Evolutionary conservation across 1,284 basidiomycete genomes (phyloP).

Genomic region (Cerrena zonata): DNA sequence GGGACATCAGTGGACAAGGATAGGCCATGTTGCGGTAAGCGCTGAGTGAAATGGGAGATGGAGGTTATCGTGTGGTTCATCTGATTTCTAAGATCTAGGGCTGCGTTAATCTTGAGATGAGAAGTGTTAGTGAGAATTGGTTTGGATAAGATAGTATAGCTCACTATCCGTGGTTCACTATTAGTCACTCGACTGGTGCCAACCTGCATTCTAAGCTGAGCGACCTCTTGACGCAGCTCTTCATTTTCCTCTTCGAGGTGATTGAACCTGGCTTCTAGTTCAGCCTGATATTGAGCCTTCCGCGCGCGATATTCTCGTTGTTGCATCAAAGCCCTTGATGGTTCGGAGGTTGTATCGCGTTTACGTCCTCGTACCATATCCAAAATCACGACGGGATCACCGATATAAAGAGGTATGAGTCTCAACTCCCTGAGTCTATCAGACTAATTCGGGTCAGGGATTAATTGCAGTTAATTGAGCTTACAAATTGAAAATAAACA

Average conservation of each 20-base stretch:
- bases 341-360: conserved; percentile 53
- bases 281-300: conserved; percentile 49
- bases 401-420: too few species aligned
- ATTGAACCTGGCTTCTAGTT: conserved; percentile 49
- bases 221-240: conserved; percentile 43
- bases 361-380: conserved; percentile 60
- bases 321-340: conserved; percentile 37
- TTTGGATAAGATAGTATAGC: not conserved
- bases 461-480: too few species aligned
- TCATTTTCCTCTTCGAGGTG: conserved; percentile 50
- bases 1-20: not conserved
- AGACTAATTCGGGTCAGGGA: too few species aligned
- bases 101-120: not conserved
- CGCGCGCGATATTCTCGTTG: conserved; percentile 62
- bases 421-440: too few species aligned
- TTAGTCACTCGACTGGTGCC: not conserved
- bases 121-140: not conserved
- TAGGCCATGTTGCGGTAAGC: not conserved
- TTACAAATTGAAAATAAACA: too few species aligned
- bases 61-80: not conserved
- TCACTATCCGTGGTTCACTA: not conserved
- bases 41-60: not conserved
- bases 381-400: too few species aligned
- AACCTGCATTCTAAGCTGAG: conserved; percentile 14
- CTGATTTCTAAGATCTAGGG: not conserved